A percentile compares a stretch with the other conserved stretches of the same genome.
These are phyloP conservation scores for Didymella exigua DNA, from an alignment of 2,329 filamentous ascomycete species.

Conservation along the genomic window DNA sequence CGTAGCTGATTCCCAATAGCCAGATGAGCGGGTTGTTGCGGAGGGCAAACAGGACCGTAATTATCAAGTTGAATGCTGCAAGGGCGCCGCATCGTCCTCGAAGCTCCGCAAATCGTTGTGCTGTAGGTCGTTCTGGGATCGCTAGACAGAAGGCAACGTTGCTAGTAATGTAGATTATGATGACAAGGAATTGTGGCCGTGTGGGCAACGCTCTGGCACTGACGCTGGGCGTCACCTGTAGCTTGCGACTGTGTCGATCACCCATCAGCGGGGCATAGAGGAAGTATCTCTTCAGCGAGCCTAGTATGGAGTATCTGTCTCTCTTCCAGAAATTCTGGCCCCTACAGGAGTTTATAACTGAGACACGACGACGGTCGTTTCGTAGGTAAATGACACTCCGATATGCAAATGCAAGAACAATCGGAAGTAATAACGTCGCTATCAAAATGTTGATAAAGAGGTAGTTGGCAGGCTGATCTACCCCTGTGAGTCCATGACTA, in stretches of 20 bases:
- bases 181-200: conserved; percentile 49
- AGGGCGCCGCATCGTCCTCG: conserved; percentile 73
- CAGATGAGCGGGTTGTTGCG: conserved; percentile 77
- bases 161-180: conserved; percentile 48
- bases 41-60: conserved; percentile 71
- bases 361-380: conserved; percentile 18
- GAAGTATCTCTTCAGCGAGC: conserved; percentile 48
- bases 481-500: conserved; percentile 51
- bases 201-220: conserved; percentile 50
- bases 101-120: conserved; percentile 66
- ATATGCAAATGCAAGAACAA: conserved; percentile 7
- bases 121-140: conserved; percentile 67
- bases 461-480: conserved; percentile 52
- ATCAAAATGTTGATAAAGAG: conserved; percentile 34
- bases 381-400: conserved; percentile 9
- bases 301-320: conserved; percentile 17
- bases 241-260: conserved; percentile 46
- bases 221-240: conserved; percentile 47
- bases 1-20: conserved; percentile 72
- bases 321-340: conserved; percentile 22
- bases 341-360: conserved; percentile 11
- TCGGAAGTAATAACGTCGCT: conserved; percentile 16
- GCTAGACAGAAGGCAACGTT: conserved; percentile 49
- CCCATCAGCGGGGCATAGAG: conserved; percentile 50
- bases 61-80: conserved; percentile 74